Percentiles rank a stretch among this genome's conserved stretches.
These are phyloP conservation scores for Heterobasidion occidentale DNA, from an alignment of 1,284 basidiomycete species.

Conservation along the genomic window DNA sequence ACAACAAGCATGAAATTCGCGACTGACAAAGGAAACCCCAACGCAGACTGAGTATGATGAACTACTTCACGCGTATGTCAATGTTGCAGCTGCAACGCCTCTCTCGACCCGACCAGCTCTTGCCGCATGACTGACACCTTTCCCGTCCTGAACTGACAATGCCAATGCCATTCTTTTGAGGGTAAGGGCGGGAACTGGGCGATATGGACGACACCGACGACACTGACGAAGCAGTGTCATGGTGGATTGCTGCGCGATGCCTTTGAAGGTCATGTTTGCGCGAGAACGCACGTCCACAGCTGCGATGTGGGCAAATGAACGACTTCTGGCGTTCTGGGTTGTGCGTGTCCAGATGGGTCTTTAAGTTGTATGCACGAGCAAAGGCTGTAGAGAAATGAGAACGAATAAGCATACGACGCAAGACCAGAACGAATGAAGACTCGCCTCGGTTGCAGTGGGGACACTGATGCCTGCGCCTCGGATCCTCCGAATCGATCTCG, in stretches of 20 bases:
- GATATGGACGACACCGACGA: constrained; percentile 18
- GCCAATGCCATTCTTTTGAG: constrained; percentile 34
- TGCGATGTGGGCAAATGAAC: constrained; percentile 72
- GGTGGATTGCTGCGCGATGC: constrained; percentile 81
- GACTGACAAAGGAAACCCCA: background rate
- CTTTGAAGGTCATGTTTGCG: constrained; percentile 86
- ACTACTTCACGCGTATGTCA: background rate
- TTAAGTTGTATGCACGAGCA: constrained; percentile 84
- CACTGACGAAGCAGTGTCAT: constrained; percentile 40
- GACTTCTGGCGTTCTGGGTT: constrained; percentile 84
- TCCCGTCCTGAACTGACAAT: constrained; percentile 50
- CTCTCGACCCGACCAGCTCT: constrained; percentile 52
- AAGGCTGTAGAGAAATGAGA: constrained; percentile 45
- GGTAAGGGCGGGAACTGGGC: constrained; percentile 13
- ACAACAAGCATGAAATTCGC: background rate
- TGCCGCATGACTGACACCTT: constrained; percentile 74
- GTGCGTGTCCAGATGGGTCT: constrained; percentile 87
- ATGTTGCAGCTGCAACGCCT: constrained; percentile 45
- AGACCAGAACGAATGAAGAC: constrained; percentile 12
- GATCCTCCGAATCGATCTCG: constrained; percentile 39
- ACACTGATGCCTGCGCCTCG: constrained; percentile 70
- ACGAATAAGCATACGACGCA: constrained; percentile 6
- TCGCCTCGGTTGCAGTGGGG: constrained; percentile 62
- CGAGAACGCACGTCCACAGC: constrained; percentile 80
- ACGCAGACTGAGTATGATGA: background rate